Base-by-base conservation (phyloP, 2,329 filamentous ascomycete genomes). In the Fusarium temperatum region DNA sequence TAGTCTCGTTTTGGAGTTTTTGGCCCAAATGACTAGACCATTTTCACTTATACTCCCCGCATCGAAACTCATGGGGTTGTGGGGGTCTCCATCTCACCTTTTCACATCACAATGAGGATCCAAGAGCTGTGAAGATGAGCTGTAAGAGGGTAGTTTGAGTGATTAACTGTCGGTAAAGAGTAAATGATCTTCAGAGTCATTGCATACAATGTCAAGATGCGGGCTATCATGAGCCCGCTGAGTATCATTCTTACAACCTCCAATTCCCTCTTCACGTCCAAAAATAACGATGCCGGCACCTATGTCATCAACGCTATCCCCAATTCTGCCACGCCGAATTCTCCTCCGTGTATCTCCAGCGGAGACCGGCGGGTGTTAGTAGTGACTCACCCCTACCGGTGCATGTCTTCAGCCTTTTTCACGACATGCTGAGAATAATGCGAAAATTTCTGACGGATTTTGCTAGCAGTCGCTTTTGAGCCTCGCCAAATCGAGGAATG, bases 251-350 rank as follows among this genome's bases (percentile, higher is more conserved):
- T 59, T 50, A 59, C 44, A 36, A 39, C 48, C 51, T 57, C 15
- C 32, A 26, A 28, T 26, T 20, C 35, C 35, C 15, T 30, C 56
- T 48, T 56, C 24, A 53, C 24, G 24, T 14, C 35, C 51, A 41
- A 41, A 55, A 39, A 55, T n/a, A 67, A 47, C 18, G 20, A 36
- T 3, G n/a, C 47, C 6, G 12, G 42, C 32, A 63, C 28, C 63
- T 58, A 48, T 53, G 58, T 55, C 38, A 35, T 51, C 30, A 32
- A 44, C 63, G 51, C 75, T 70, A 76, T 75, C n/a, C 73, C 73
- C 30, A 55, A 66, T 77, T 70, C 66, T 67, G 72, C 38, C 61
- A 74, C 72, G 75, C 75, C 75, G 75, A 70, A 41, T 20, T 22
- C 15, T 36, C 9, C 39, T 63, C 48, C 62, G 47, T 39, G 18